Conservation (phyloP, 768 basidiomycete species). For the Boletus rubroflammeus region DNA sequence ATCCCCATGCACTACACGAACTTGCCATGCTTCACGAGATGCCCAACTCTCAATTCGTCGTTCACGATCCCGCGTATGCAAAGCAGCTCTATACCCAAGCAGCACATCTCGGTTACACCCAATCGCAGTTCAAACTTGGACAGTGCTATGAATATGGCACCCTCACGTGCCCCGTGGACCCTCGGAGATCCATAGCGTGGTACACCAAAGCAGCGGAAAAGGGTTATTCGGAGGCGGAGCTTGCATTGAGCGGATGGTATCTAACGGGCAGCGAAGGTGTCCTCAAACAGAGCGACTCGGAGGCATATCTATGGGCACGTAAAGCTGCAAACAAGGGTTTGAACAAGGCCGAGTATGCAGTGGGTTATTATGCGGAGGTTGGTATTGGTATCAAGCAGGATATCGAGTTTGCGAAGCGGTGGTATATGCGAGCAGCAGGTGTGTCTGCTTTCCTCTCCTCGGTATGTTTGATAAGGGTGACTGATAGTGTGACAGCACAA, state of each 20-base stretch:
- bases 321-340: conserved; percentile 95
- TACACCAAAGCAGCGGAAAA: conserved; percentile 98
- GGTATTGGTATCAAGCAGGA: conserved; percentile 98
- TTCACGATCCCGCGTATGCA: conserved; percentile 78
- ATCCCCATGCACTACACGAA: conserved; percentile 96
- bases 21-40: conserved; percentile 84
- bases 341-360: conserved; percentile 97
- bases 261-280: conserved; percentile 93
- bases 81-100: conserved; percentile 86
- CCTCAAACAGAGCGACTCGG: conserved; percentile 94
- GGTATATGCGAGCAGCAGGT: conserved; percentile 99
- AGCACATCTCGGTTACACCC: conserved; percentile 89
- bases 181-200: conserved; percentile 94
- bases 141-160: conserved; percentile 92
- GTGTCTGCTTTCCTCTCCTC: conserved; percentile 27
- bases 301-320: conserved; percentile 98
- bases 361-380: conserved; percentile 96
- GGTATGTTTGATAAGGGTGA: not conserved
- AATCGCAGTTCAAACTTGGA: conserved; percentile 93
- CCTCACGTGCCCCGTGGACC: conserved; percentile 88
- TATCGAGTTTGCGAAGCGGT: conserved; percentile 90
- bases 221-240: conserved; percentile 90
- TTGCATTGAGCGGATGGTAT: conserved; percentile 98
- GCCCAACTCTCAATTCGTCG: conserved; percentile 61
- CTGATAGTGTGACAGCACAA: conserved; percentile 60